Base-by-base conservation (phyloP, 1,284 basidiomycete species). In the Naganishia sp. region DNA sequence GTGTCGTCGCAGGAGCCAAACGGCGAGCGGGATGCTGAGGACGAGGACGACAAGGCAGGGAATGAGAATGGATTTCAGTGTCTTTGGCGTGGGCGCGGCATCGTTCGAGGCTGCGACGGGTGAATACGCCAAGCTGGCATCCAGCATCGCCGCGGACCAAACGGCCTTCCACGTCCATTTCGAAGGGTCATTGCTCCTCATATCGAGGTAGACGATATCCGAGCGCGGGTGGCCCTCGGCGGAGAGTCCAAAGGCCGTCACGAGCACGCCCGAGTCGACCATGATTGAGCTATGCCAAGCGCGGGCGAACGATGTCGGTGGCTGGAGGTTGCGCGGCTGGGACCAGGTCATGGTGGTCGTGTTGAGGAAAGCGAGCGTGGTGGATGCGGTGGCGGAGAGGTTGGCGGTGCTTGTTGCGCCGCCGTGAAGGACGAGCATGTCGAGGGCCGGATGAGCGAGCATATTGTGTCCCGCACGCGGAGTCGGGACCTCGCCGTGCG, bases 241-340 rank as follows among this genome's bases (percentile, higher is more conserved):
- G 15, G 72, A 69, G 18, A 78, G 69, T 36, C 79, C 79, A 59
- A 80, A 80, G 1, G 78, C 75, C 10, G 75, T 72, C 65, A 80
- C 75, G 75, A 80, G 79, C 43, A 80, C 78, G 45, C 79, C 79
- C 10, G 75, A 70, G n/a, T 74, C 72, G 9, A 78, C 79, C 70
- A 79, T 78, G 63, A 80, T 71, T 2, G 77, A 70, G 13, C 77
- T 73, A 68, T 80, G 78, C 71, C 78, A 79, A 6, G 77, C 70
- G 0, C 73, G 71, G 18, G 75, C 77, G 5, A 74, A 70, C 3
- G 73, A 74, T 0, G 74, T 39, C 5, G 74, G 68, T 0, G 77
- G 75, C 66, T 80, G 78, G 7, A 80, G 70, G 65, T 72, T 72
- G n/a, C 71, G 68, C 1, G 77, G 78, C 15, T 71, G 69, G 4